Evolutionary conservation across 768 basidiomycete genomes (phyloP), one percentile per base, ranked within the genome.

Genomic region (Amanita subjunquillea): DNA sequence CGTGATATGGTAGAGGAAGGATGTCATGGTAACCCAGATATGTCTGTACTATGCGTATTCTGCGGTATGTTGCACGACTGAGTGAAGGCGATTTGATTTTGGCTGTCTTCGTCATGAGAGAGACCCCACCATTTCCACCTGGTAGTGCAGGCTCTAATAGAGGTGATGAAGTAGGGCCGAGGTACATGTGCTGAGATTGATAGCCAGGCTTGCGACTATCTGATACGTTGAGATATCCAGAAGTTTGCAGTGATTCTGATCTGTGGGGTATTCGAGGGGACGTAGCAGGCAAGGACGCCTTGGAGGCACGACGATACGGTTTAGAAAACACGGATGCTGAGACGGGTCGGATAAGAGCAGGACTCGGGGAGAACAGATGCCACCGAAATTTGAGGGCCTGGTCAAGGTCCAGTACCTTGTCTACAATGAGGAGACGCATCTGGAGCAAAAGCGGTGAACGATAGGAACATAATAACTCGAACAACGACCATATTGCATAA

Each of bases 401-500:
- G 54, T 83, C 74, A 6, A 89, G 65, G 10, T 68, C 61, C 0
- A 73, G 68, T 1, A 84, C 70, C 58, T 83, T 85, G 63, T 85
- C 83, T 57, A 78, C 76, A n/a, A 77, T 67, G 54, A 86, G 75
- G 2, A 80, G 65, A 23, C 82, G 82, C 67, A 89, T 72, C 56
- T 86, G 85, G 27, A 84, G 66, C 49, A 76, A 67, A 27, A 90
- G 70, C 0, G 86, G 85, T 37, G 68, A 80, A 15, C 83, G 74
- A 58, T 75, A 78, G 1, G 79, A 72, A 56, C 79, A 84, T 15
- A 85, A 63, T 50, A 85, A 72, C 58, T 87, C 83, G 25, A 88
- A 65, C 27, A 82, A 63, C 3, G 87, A 88, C 86, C 86, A 88
- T 1, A 83, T 69, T 7, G 78, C 67, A 57, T 87, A 89, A 62